Evolutionary conservation across 495 filamentous ascomycete species (phyloP).

Genomic region (Xylaria bambusicola): DNA sequence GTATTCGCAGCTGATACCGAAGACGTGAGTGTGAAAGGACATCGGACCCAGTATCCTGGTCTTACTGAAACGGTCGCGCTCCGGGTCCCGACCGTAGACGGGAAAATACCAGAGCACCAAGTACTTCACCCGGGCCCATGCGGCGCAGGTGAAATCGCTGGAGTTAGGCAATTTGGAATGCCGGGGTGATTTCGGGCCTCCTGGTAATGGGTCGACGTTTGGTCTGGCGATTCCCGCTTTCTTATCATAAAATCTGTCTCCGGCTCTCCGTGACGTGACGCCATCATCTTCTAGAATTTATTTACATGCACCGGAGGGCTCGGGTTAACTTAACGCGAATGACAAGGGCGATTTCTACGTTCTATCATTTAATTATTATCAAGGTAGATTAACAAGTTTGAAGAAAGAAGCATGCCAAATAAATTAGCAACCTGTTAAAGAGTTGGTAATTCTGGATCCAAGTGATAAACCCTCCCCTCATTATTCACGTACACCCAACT

Average conservation of each 20-base stretch:
- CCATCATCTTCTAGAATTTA: too few species aligned
- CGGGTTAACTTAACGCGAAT: too few species aligned
- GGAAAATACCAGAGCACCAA: constrained; percentile 42
- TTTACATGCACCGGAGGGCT: too few species aligned
- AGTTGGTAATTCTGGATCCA: too few species aligned
- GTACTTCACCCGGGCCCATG: constrained; percentile 36
- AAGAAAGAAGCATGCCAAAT: too few species aligned
- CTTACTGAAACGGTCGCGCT: constrained; percentile 42
- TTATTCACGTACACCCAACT: too few species aligned
- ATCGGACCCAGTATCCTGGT: constrained; percentile 52
- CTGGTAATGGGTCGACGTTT: neutral
- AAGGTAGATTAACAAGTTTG: too few species aligned
- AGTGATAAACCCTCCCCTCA: too few species aligned
- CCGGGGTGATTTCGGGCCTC: neutral
- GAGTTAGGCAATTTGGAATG: constrained; percentile 10
- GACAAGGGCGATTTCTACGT: too few species aligned
- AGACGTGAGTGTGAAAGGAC: constrained; percentile 49
- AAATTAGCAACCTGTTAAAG: too few species aligned
- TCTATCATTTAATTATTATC: too few species aligned
- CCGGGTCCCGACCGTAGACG: constrained; percentile 43
- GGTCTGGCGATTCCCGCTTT: neutral
- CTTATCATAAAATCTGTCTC: neutral
- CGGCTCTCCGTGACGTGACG: too few species aligned
- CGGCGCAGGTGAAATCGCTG: constrained; percentile 15
- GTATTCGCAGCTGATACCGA: constrained; percentile 53